Conservation (phyloP, 202 grass and related monocot species). For the Zizania palustris region DNA sequence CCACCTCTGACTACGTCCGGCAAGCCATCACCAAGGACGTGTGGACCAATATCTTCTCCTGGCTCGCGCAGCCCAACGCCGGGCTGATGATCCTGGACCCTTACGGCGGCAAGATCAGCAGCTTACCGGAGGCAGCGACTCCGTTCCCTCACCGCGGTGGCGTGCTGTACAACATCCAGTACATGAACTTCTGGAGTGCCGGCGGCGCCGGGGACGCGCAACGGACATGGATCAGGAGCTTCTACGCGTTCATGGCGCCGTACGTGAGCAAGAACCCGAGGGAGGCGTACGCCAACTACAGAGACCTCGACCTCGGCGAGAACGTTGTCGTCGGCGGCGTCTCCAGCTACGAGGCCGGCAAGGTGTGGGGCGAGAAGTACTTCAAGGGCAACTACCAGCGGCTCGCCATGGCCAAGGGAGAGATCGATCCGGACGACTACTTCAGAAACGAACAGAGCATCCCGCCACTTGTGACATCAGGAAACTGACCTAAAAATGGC, state of each 20-base stretch:
- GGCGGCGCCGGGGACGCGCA: conserved; percentile 3
- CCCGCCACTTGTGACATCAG: conserved; percentile 16
- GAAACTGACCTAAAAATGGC: neutral
- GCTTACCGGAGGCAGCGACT: conserved; percentile 31
- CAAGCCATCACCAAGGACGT: conserved; percentile 33
- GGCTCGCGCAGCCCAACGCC: conserved; percentile 33
- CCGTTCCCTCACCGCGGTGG: conserved; percentile 49
- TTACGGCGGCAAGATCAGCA: conserved; percentile 17
- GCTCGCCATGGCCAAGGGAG: conserved; percentile 33
- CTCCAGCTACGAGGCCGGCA: conserved; percentile 23
- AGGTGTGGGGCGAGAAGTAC: conserved; percentile 47
- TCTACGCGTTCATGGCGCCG: conserved; percentile 45
- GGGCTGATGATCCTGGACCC: conserved; percentile 53
- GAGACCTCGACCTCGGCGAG: conserved; percentile 46
- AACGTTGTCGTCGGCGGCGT: conserved; percentile 35
- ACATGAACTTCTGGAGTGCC: conserved; percentile 31
- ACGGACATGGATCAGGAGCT: conserved; percentile 42
- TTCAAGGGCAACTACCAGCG: conserved; percentile 42
- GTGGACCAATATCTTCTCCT: conserved; percentile 34
- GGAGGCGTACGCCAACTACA: conserved; percentile 54
- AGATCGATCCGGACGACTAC: conserved; percentile 47
- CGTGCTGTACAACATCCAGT: conserved; percentile 57
- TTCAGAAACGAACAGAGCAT: conserved; percentile 61
- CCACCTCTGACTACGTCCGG: conserved; percentile 58
- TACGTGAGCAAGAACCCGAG: conserved; percentile 37